A percentile compares a stretch with the other conserved stretches of the same genome.
Conservation (phyloP, 371 early-diverging fungal genomes). For the Umbelopsis sp. region DNA sequence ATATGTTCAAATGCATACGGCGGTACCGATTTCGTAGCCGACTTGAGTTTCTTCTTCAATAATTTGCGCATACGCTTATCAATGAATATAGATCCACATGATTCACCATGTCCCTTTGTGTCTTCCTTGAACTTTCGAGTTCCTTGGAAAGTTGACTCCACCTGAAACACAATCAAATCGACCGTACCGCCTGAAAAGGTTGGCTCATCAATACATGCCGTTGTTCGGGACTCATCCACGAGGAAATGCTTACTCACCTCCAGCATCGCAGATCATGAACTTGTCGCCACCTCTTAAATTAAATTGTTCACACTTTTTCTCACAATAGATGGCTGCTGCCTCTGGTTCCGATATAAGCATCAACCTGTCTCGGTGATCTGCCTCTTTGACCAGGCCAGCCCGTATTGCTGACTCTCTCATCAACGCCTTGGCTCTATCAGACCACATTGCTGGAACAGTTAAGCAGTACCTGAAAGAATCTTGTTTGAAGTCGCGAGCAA, state of each 20-base stretch:
- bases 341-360: conserved; percentile 65
- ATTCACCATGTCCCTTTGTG: conserved; percentile 45
- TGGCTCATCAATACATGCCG: not conserved
- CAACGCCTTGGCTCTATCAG: conserved; percentile 59
- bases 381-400: conserved; percentile 49
- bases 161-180: conserved; percentile 56
- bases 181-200: conserved; percentile 54
- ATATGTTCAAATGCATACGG: conserved; percentile 43
- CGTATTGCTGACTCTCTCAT: conserved; percentile 62
- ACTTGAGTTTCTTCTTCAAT: conserved; percentile 48
- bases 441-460: conserved; percentile 67
- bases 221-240: no score
- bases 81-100: conserved; percentile 62
- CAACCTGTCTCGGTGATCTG: conserved; percentile 57
- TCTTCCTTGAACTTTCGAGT: conserved; percentile 29
- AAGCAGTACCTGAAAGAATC: conserved; percentile 45
- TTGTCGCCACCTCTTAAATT: conserved; percentile 58
- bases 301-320: conserved; percentile 59
- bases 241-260: conserved; percentile 36
- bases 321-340: conserved; percentile 67
- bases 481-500: conserved; percentile 36
- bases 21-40: conserved; percentile 32
- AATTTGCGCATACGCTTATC: conserved; percentile 58
- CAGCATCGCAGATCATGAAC: conserved; percentile 67
- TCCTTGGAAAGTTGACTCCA: conserved; percentile 28